Conservation (phyloP, 2,329 filamentous ascomycete genomes). For the Arthroderma sp. region DNA sequence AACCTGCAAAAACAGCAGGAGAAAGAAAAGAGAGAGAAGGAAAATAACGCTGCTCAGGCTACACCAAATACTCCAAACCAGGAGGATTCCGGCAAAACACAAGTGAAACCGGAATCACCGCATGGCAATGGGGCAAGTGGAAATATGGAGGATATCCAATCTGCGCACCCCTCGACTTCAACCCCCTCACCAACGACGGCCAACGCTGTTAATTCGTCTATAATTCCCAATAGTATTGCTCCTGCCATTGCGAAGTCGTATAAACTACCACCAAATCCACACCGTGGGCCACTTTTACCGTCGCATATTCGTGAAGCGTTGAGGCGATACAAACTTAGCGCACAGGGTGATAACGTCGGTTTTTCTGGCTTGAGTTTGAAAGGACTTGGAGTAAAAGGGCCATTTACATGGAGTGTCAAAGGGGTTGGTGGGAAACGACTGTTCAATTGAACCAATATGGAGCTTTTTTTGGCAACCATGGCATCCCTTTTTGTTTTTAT, state of each 20-base stretch:
- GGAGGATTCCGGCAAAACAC: no score
- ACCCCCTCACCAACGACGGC: neutral
- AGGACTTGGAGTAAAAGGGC: conserved; percentile 33
- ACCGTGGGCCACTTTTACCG: conserved; percentile 37
- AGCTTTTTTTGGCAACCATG: neutral
- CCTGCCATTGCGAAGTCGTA: conserved; percentile 13
- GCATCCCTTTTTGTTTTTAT: conserved; percentile 5
- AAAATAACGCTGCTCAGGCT: neutral
- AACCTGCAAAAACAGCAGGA: conserved; percentile 32
- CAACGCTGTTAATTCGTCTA: neutral
- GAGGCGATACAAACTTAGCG: conserved; percentile 38
- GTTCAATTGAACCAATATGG: conserved; percentile 27
- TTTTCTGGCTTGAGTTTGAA: conserved; percentile 38
- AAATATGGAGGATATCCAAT: neutral
- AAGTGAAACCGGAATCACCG: neutral
- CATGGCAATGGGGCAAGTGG: neutral
- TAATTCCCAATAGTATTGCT: neutral
- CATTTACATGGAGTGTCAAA: conserved; percentile 33
- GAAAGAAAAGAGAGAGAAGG: neutral
- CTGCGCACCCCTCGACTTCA: neutral
- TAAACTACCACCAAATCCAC: conserved; percentile 33
- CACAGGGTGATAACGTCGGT: conserved; percentile 38
- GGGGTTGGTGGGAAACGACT: conserved; percentile 32
- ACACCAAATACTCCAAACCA: neutral
- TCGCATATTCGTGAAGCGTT: conserved; percentile 40